A percentile compares a stretch with the other conserved stretches of the same genome.
Conservation (phyloP, 106 monocot species). For the Dioscorea zingiberensis region DNA sequence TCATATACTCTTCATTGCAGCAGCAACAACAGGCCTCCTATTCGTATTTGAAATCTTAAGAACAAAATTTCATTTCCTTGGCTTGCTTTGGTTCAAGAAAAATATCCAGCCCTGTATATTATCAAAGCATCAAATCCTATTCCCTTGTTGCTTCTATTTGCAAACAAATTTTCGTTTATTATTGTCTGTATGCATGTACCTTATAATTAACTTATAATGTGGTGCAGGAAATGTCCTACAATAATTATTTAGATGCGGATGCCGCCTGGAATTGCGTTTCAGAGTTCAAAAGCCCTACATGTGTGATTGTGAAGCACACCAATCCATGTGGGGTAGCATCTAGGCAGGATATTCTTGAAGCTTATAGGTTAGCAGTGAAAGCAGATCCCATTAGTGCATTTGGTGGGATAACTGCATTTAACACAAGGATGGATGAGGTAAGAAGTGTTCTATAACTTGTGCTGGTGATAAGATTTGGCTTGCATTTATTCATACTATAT, state of each 20-base stretch:
- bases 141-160: too few species aligned
- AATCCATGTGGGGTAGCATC: conserved; percentile 83
- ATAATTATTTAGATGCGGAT: conserved; percentile 98
- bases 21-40: too few species aligned
- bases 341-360: conserved; percentile 72
- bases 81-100: too few species aligned
- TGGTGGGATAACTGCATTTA: conserved; percentile 98
- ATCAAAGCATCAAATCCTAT: too few species aligned
- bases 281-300: conserved; percentile 80
- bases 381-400: conserved; percentile 96
- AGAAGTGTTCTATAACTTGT: not conserved
- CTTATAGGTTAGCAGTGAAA: conserved; percentile 88
- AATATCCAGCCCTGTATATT: too few species aligned
- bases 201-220: too few species aligned
- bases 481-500: not conserved
- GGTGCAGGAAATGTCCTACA: conserved; percentile 97
- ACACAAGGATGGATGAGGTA: conserved; percentile 84
- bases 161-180: too few species aligned
- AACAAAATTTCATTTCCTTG: too few species aligned
- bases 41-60: too few species aligned
- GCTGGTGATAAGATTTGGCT: not conserved
- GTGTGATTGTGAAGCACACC: conserved; percentile 97
- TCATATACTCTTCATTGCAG: too few species aligned
- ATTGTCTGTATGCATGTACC: too few species aligned
- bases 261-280: conserved; percentile 99